Evolutionary conservation across 2,329 filamentous ascomycete genomes (phyloP).

Genomic region (Truncatella angustata): DNA sequence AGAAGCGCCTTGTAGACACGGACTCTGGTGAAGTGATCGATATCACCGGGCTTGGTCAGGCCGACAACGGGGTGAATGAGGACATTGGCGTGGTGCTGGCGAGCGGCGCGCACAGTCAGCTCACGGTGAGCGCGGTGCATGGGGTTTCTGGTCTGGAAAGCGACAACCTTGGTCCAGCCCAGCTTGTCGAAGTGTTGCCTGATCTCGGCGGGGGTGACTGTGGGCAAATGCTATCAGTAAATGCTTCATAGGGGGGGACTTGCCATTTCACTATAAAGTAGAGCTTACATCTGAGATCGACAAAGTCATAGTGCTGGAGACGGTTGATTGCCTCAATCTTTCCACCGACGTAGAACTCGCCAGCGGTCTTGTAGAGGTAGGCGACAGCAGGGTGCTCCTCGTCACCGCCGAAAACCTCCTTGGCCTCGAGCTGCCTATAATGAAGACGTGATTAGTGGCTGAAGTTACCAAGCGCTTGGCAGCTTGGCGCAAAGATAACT

Average conservation of each 20-base stretch:
- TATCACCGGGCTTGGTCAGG: constrained; percentile 97
- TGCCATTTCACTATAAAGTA: background rate
- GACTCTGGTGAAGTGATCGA: constrained; percentile 99
- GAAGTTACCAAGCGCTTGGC: constrained; percentile 51
- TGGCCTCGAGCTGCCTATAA: constrained; percentile 77
- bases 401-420: constrained; percentile 89
- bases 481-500: constrained; percentile 29
- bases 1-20: constrained; percentile 97
- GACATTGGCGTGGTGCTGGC: constrained; percentile 94
- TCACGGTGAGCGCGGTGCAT: constrained; percentile 99
- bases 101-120: constrained; percentile 93
- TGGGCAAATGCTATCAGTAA: background rate
- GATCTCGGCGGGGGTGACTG: constrained; percentile 90
- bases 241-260: background rate
- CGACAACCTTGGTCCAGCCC: constrained; percentile 95
- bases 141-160: constrained; percentile 98
- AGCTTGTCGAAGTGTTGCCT: constrained; percentile 99
- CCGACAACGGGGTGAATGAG: constrained; percentile 98
- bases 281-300: constrained; percentile 82
- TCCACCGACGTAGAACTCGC: constrained; percentile 92
- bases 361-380: constrained; percentile 77
- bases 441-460: constrained; percentile 34
- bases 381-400: constrained; percentile 90
- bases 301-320: constrained; percentile 98
- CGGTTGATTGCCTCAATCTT: constrained; percentile 95